Conservation (phyloP, 331 rosid species). For the Ulmus americana region DNA sequence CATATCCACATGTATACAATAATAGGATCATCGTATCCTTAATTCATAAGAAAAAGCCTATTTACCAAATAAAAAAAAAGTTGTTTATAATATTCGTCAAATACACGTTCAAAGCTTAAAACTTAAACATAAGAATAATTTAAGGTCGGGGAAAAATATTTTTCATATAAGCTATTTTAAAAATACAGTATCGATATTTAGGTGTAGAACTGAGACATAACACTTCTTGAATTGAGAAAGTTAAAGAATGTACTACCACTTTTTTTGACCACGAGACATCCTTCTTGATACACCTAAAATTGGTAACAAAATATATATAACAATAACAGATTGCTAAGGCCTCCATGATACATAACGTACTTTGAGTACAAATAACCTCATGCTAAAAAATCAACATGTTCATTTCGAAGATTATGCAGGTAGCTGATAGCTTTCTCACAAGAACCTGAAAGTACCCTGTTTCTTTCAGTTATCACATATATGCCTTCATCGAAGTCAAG, state of each 20-base stretch:
- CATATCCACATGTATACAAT: no score
- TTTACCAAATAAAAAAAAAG: no score
- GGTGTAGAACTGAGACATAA: not conserved
- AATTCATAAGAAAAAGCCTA: no score
- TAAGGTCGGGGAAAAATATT: not conserved
- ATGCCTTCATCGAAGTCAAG: not conserved
- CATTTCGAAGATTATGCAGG: constrained; percentile 75
- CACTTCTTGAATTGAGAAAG: constrained; percentile 80
- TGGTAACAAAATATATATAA: constrained; percentile 13
- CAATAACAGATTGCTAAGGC: not conserved
- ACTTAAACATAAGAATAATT: no score
- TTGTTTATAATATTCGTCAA: no score
- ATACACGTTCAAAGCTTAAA: not conserved
- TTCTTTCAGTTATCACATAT: constrained; percentile 82
- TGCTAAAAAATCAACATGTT: constrained; percentile 26
- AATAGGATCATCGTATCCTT: no score
- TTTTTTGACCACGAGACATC: constrained; percentile 51
- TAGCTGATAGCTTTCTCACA: constrained; percentile 69
- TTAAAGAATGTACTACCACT: constrained; percentile 80
- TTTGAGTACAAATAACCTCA: constrained; percentile 16
- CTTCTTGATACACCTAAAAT: constrained; percentile 68
- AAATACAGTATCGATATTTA: constrained; percentile 4
- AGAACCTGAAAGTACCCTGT: constrained; percentile 77
- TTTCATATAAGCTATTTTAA: not conserved
- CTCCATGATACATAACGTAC: constrained; percentile 6